A percentile compares a stretch with the other conserved stretches of the same genome.
Evolutionary conservation across 176 grass and related monocot genomes (phyloP).

Genomic region (Thinopyrum elongatum): DNA sequence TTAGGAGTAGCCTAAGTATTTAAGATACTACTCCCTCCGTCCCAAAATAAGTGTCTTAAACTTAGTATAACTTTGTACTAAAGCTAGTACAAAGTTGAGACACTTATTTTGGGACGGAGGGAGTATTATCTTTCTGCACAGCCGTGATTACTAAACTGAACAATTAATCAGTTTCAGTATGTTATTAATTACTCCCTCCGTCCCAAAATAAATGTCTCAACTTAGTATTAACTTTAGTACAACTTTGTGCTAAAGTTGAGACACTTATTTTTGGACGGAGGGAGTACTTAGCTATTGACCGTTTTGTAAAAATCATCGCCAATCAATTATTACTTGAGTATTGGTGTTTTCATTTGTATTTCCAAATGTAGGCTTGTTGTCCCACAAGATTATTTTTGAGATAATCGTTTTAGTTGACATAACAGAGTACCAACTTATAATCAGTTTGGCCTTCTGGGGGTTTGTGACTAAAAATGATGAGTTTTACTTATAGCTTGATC

Average conservation of each 20-base stretch:
- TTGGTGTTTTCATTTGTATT: background rate
- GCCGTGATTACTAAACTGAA: background rate
- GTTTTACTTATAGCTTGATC: background rate
- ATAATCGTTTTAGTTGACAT: background rate
- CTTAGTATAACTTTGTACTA: too few relatives aligned
- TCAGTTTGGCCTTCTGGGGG: background rate
- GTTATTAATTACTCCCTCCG: background rate
- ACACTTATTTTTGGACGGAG: too few relatives aligned
- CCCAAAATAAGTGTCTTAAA: too few relatives aligned
- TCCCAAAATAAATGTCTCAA: too few relatives aligned
- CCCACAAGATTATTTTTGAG: background rate
- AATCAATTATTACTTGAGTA: slow-evolving; percentile 18
- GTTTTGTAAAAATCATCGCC: background rate
- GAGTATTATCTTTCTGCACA: background rate
- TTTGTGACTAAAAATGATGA: background rate
- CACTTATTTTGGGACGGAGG: too few relatives aligned
- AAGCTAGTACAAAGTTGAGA: too few relatives aligned
- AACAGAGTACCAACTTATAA: background rate
- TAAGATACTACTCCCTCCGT: too few relatives aligned
- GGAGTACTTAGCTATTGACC: background rate
- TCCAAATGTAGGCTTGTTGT: background rate
- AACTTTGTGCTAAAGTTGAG: too few relatives aligned
- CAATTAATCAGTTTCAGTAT: background rate
- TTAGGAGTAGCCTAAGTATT: background rate
- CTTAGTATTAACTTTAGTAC: too few relatives aligned